A percentile compares a stretch with the other conserved stretches of the same genome.
Evolutionary conservation across 352 stramenopile species (phyloP).

Genomic region (Saprolegnia diclina): DNA sequence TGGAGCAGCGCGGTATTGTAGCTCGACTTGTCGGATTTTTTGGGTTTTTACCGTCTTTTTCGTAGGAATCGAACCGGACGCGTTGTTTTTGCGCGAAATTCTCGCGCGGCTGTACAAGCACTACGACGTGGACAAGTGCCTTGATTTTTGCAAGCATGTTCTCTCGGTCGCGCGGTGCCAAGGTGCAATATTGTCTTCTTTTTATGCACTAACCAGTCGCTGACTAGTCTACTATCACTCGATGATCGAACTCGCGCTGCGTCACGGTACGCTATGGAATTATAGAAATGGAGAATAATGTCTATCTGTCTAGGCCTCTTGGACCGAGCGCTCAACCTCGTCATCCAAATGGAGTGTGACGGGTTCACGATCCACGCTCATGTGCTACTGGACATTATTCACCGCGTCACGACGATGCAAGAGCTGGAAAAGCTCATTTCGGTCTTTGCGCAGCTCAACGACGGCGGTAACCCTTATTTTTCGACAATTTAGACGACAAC

Average conservation of each 20-base stretch:
- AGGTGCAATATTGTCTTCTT: neutral
- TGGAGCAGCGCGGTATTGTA: neutral
- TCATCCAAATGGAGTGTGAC: conserved; percentile 27
- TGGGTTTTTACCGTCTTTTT: neutral
- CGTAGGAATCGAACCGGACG: neutral
- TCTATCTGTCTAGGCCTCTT: conserved; percentile 11
- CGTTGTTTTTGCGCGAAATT: conserved; percentile 1
- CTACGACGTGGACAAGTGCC: neutral
- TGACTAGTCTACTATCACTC: neutral
- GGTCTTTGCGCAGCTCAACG: conserved; percentile 17
- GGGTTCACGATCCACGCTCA: conserved; percentile 9
- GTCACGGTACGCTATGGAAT: neutral
- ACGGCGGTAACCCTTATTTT: too few relatives aligned
- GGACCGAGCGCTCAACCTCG: conserved; percentile 21
- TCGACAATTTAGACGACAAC: too few relatives aligned
- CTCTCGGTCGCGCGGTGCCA: neutral
- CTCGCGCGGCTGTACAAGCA: neutral
- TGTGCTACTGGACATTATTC: conserved; percentile 8
- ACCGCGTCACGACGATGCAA: neutral
- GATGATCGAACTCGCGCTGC: neutral
- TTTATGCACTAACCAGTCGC: neutral
- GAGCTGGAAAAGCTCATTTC: conserved; percentile 26
- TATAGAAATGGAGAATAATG: too few relatives aligned
- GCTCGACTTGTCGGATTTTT: too few relatives aligned
- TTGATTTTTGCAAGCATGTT: conserved; percentile 8